Percentiles rank a stretch among this genome's conserved stretches.
Conservation (phyloP, 495 filamentous ascomycete species). For the Astrocystis sublimbata region DNA sequence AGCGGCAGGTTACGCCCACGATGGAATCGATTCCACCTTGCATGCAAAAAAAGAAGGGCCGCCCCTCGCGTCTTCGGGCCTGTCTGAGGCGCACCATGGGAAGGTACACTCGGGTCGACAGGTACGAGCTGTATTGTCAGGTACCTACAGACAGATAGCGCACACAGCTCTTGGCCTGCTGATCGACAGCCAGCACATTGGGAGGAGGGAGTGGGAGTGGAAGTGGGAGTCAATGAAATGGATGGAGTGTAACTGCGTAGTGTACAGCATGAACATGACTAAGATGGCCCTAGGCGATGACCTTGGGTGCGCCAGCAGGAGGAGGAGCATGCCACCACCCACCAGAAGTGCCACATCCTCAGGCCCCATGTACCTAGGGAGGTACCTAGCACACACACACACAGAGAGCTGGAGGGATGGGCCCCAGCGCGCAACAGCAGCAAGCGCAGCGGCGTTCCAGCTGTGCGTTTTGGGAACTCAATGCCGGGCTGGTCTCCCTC, state of each 20-base stretch:
- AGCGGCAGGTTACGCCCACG: conserved; percentile 10
- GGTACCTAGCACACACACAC: not conserved
- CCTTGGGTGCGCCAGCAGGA: no score
- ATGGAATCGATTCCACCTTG: conserved; percentile 14
- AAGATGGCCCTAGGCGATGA: conserved; percentile 2
- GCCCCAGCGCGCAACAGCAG: not conserved
- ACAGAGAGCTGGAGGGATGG: not conserved
- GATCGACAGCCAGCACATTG: conserved; percentile 12
- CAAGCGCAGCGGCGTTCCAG: conserved; percentile 18
- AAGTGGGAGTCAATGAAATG: no score
- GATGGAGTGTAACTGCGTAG: no score
- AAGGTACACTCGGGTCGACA: not conserved
- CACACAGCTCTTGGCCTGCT: not conserved
- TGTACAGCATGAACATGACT: conserved; percentile 14
- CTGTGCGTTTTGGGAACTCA: conserved; percentile 16
- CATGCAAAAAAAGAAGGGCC: conserved; percentile 4
- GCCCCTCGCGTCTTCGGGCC: conserved; percentile 4
- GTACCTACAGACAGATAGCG: not conserved
- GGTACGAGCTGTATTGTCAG: not conserved
- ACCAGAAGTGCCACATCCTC: no score
- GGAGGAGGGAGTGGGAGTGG: no score
- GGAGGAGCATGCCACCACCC: no score
- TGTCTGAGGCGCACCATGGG: not conserved
- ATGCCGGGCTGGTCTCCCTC: conserved; percentile 14
- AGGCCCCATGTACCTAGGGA: no score